These are phyloP conservation scores for Verticillium dahliae DNA, from an alignment of 2,329 filamentous ascomycete species.

Conservation along the genomic window DNA sequence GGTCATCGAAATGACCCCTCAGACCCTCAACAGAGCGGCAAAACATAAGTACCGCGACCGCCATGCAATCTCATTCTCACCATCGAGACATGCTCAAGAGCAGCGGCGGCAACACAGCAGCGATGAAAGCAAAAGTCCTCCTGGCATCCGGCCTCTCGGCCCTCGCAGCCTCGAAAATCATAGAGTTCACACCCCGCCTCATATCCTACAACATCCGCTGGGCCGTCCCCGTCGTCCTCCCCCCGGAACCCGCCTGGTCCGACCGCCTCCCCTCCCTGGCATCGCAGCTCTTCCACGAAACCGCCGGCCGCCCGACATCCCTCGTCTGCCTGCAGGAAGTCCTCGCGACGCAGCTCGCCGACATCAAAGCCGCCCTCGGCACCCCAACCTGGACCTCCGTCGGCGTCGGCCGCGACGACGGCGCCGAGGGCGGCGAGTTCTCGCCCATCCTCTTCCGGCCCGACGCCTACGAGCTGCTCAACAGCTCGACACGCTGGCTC, in stretches of 20 bases:
- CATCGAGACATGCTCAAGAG: neutral
- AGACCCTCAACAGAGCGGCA: too few relatives aligned
- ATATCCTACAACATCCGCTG: slow-evolving; percentile 44
- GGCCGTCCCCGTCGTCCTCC: slow-evolving; percentile 28
- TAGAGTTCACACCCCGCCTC: slow-evolving; percentile 25
- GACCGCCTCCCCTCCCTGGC: slow-evolving; percentile 27
- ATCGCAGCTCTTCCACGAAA: slow-evolving; percentile 29
- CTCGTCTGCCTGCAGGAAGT: slow-evolving; percentile 46
- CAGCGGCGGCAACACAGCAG: neutral
- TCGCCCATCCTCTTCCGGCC: slow-evolving; percentile 59
- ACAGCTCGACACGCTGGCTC: slow-evolving; percentile 55
- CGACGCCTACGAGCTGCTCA: slow-evolving; percentile 42
- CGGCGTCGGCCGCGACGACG: slow-evolving; percentile 54
- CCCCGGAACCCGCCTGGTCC: slow-evolving; percentile 34
- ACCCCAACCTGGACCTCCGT: slow-evolving; percentile 38
- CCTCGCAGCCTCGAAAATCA: neutral
- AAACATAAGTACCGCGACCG: neutral
- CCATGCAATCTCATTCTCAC: neutral
- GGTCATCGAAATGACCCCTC: neutral
- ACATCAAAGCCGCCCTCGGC: slow-evolving; percentile 33
- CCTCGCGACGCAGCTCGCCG: slow-evolving; percentile 34
- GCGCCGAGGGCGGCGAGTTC: slow-evolving; percentile 56
- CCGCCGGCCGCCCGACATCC: slow-evolving; percentile 16
- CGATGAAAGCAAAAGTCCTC: neutral
- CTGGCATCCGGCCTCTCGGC: neutral